Evolutionary conservation across 2,329 filamentous ascomycete species (phyloP), one percentile per base, ranked within the genome.

Genomic region (Rhytidhysteron rufulum): DNA sequence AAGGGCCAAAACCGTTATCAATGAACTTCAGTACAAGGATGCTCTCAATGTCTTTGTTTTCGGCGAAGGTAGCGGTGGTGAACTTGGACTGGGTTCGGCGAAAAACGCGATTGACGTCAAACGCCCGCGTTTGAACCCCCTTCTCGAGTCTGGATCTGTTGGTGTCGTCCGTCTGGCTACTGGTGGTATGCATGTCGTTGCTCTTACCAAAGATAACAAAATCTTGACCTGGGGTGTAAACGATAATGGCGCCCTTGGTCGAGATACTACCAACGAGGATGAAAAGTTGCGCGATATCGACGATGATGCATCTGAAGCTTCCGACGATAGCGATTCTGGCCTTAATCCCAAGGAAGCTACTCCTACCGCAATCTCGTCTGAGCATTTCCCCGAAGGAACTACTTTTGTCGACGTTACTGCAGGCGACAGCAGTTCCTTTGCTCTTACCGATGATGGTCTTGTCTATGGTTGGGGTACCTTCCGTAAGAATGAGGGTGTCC

Each of bases 161-260:
- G 79, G 81, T 33, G 80, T 93, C 25, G 86, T 93, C 2, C 81
- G 86, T 63, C 67, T 94, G 42, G 82, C 85, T 37, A 82, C 83
- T 44, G 88, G 88, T 45, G 87, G 86, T 41, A 91, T 94, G 86
- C 88, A 94, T 66, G 82, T 77, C 38, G 72, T 85, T 47, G 86
- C 83, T 3, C 69, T 93, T 38, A 91, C 88, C 36, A 77, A 82
- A 51, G 84, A 91, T 63, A 88, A 89, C 72, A 83, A 82, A 67
- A 85, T 94, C 51, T 70, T 88, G 39, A 89, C 86, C 20, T 94
- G 88, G 88, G 88, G 88, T 39, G 87, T 93, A 52, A 93, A 93
- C 60, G 88, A 94, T 58, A 82, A 89, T 57, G 85, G 85, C 47
- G 86, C 88, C 7, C 75, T 94, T 27, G 88, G 88, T 31, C 77